These are phyloP conservation scores for Macrophomina tecta DNA, from an alignment of 2,329 filamentous ascomycete species.

Conservation along the genomic window DNA sequence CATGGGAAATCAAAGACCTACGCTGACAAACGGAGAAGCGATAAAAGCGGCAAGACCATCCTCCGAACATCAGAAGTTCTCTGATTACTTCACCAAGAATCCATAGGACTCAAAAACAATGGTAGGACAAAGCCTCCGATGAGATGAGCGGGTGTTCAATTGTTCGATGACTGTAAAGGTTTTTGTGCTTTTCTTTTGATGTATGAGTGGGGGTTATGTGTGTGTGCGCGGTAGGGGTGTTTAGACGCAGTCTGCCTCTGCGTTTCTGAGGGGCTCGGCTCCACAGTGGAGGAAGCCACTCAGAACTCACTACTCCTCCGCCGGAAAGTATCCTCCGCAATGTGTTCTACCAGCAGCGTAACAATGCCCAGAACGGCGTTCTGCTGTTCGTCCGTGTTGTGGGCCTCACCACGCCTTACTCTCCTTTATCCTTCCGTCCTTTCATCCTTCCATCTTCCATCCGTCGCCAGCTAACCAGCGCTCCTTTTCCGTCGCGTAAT, in stretches of 20 bases:
- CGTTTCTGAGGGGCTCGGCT: neutral
- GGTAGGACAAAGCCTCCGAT: conserved; percentile 7
- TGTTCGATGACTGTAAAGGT: neutral
- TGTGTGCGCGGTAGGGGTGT: neutral
- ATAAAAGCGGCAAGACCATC: no score
- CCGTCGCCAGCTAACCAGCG: neutral
- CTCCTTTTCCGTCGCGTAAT: conserved; percentile 12
- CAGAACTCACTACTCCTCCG: neutral
- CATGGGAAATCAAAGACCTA: no score
- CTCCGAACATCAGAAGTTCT: no score
- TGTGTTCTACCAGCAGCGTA: neutral
- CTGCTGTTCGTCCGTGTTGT: no score
- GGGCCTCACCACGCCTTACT: neutral
- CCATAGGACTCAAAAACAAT: neutral
- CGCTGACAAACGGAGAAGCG: no score
- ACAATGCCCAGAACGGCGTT: conserved; percentile 5
- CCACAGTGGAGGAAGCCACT: conserved; percentile 10
- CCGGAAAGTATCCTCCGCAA: neutral
- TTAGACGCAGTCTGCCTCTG: neutral
- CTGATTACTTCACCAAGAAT: neutral
- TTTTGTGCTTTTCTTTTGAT: conserved; percentile 4
- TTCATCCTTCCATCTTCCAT: neutral
- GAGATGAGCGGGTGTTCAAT: neutral
- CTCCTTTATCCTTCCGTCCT: neutral
- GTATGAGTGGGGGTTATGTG: conserved; percentile 13